Base-by-base conservation (phyloP, 345 rosid species). In the Anacardium occidentale region DNA sequence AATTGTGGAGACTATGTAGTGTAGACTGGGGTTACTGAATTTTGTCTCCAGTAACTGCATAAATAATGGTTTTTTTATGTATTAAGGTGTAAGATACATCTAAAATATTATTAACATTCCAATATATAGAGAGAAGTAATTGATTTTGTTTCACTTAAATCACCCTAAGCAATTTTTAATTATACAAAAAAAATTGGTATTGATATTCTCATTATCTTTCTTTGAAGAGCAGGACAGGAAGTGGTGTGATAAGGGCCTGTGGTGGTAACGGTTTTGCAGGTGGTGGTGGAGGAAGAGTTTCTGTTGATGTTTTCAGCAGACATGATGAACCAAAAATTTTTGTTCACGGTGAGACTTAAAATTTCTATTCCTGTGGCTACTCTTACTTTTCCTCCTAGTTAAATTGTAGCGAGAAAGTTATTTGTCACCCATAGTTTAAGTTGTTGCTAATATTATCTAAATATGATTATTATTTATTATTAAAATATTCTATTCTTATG, bases 251-350 rank as follows among this genome's bases (percentile, higher is more conserved):
- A 68, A 96, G 97, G 80, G 97, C 99, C 20, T 89, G 97, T 79
- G 99, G 99, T 62, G 99, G 99, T 70, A 78, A 84, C 82, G 99
- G 99, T 79, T 93, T 84, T 83, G 98, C 84, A 64, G 99, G 98
- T 74, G 99, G 99, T 26, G 98, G 99, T 48, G 99, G 99, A 66
- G 99, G 99, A 76, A 91, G 99, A 90, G 85, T 93, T 80, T 80
- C 99, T 32, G 95, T 96, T 55, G 84, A 96, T 74, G 75, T 96
- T 77, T 96, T 90, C 81, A 96, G 98, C 80, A 85, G 99, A 88
- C 99, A 93, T 74, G 96, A 89, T 81, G 95, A 90, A 66, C 99
- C 98, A 32, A 84, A 75, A 76, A 86, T 96, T 75, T 89, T 77
- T 81, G 98, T 88, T 55, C 97, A 96, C 79, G 99, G 99, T 96